phyloP scores from a whole-genome alignment of 768 basidiomycete species.

The Panus rudis region DNA sequence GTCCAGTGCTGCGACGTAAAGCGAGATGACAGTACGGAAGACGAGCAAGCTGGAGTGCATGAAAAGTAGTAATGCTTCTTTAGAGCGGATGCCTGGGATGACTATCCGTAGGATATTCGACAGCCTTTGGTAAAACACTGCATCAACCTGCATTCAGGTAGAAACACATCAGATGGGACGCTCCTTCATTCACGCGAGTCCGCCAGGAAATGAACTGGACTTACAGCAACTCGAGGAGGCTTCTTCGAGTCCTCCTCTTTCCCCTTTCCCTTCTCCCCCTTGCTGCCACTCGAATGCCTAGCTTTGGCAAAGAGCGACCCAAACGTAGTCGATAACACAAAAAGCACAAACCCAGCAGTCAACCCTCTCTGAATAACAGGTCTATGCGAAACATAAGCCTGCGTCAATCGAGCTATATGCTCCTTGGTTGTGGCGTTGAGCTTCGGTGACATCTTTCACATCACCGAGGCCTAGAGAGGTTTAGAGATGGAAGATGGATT shows the following conservation, averaged over 20 bases:
- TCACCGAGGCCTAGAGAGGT: no score
- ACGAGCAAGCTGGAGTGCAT: constrained; percentile 89
- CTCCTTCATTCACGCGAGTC: neutral
- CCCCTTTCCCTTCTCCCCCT: constrained; percentile 28
- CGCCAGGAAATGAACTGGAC: constrained; percentile 16
- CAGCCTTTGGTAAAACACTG: constrained; percentile 80
- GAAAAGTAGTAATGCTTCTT: constrained; percentile 79
- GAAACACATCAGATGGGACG: neutral
- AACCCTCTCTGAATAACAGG: constrained; percentile 68
- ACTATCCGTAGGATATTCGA: constrained; percentile 75
- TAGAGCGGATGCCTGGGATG: constrained; percentile 77
- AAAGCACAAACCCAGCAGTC: constrained; percentile 61
- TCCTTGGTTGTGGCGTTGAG: constrained; percentile 26
- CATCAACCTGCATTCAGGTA: constrained; percentile 63
- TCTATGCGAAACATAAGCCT: constrained; percentile 55
- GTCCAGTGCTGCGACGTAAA: constrained; percentile 92
- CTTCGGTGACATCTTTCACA: no score
- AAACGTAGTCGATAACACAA: constrained; percentile 62
- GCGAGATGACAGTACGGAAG: constrained; percentile 82
- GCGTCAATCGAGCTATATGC: constrained; percentile 36
- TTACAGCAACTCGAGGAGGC: constrained; percentile 60
- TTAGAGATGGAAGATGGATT: no score
- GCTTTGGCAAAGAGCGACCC: constrained; percentile 44
- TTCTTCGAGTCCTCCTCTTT: constrained; percentile 29
- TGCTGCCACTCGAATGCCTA: constrained; percentile 15